Evolutionary conservation across 2,329 filamentous ascomycete species (phyloP).

Genomic region (Samsoniella hepiali): DNA sequence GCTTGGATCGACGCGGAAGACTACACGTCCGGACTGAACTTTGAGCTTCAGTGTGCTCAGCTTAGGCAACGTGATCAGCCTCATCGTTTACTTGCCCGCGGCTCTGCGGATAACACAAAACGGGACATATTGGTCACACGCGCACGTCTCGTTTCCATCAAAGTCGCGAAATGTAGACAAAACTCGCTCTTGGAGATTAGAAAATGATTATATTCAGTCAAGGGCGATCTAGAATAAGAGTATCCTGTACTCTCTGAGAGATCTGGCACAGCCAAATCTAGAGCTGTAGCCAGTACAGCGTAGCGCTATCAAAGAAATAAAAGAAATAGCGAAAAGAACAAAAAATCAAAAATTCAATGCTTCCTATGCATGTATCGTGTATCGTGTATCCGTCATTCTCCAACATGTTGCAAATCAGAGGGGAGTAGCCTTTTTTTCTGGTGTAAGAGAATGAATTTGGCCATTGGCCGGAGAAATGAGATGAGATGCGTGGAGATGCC

Average conservation of each 20-base stretch:
- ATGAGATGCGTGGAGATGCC: neutral
- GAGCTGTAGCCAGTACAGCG: constrained; percentile 5
- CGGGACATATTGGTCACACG: too few species aligned
- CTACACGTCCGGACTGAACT: too few species aligned
- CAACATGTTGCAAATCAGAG: neutral
- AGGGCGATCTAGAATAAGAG: neutral
- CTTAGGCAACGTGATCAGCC: neutral
- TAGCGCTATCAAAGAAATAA: neutral
- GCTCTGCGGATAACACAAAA: too few species aligned
- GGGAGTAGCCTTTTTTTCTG: neutral
- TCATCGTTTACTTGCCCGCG: neutral
- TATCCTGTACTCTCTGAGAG: neutral
- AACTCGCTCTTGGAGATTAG: neutral
- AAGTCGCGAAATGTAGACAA: too few species aligned
- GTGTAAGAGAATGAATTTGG: neutral
- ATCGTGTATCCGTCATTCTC: neutral
- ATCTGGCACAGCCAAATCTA: neutral
- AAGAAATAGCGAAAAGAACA: neutral
- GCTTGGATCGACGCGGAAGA: neutral
- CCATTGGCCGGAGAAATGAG: neutral
- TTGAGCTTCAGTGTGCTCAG: neutral
- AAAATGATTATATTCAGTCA: neutral
- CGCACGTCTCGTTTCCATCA: neutral
- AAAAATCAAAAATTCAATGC: neutral
- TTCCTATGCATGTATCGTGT: neutral